Base-by-base conservation (phyloP, 768 basidiomycete genomes). In the Hypholoma sublateritium region DNA sequence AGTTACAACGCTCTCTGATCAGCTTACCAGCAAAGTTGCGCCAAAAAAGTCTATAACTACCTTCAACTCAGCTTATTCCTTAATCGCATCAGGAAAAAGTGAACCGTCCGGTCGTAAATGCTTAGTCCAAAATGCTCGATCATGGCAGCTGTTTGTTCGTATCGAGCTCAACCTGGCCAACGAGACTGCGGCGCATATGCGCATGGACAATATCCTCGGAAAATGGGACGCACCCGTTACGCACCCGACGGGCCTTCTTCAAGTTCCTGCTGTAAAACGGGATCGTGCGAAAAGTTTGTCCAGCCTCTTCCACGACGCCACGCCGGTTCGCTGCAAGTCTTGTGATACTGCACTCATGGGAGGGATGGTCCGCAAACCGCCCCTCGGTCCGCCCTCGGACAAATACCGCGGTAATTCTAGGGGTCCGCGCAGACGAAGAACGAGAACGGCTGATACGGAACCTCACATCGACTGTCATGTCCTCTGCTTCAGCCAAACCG, bases 401-500 rank as follows among this genome's bases (percentile, higher is more conserved):
- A 51, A 57, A 50, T 50, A 50, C 39, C 56, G 56, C 56, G 42
- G 34, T 51, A 36, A 57, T 50, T 11, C 35, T 22, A 24, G 32
- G 41, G 24, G 28, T 34, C 25, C 28, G 16, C 41, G 16, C 43
- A 46, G 53, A 37, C 25, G 28, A 24, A 35, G 12, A 17, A 25
- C 8, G 42, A 35, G 36, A 44, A 28, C 22, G n/a, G 12, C 22
- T 28, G 25, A 34, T 13, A 22, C 34, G 22, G 39, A n/a, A 45
- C 36, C 36, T 52, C 32, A 19, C 19, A 51, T 55, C 50, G 16
- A 19, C 53, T 48, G 24, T 46, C 42, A 59, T 59, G 60, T 52
- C 60, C 14, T 41, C 63, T 11, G 28, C 53, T 24, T 47, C 57
- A 46, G 17, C 61, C 22, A 61, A 47, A 13, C 65, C 68, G 14